These are phyloP conservation scores for Clohesyomyces aquaticus DNA, from an alignment of 495 filamentous ascomycete genomes.

Conservation along the genomic window DNA sequence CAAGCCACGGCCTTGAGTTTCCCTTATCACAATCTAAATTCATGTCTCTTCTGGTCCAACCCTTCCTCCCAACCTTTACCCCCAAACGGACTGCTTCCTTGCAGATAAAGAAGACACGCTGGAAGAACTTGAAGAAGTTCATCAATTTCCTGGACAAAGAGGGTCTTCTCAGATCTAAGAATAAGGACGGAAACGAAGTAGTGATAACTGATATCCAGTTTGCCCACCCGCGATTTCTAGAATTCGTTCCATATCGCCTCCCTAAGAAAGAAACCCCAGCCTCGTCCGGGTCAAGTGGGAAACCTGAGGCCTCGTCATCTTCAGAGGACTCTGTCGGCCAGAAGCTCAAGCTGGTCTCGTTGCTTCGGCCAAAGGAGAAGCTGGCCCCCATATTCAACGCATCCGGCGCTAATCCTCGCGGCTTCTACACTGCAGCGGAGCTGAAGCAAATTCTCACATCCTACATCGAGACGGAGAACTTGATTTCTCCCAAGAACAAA, in stretches of 20 bases:
- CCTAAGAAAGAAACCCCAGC: constrained; percentile 57
- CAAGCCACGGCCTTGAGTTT: constrained; percentile 60
- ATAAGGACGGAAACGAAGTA: constrained; percentile 67
- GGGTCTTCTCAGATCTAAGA: constrained; percentile 65
- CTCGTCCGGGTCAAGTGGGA: constrained; percentile 47
- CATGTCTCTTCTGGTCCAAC: constrained; percentile 67
- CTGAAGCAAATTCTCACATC: constrained; percentile 56
- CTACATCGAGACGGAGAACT: constrained; percentile 56
- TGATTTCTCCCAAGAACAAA: constrained; percentile 60
- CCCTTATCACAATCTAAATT: constrained; percentile 68
- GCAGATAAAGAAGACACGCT: constrained; percentile 74
- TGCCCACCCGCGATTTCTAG: constrained; percentile 55
- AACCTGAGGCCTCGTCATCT: constrained; percentile 49
- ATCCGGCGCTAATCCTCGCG: constrained; percentile 50
- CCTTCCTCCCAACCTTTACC: constrained; percentile 66
- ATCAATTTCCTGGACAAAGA: constrained; percentile 72
- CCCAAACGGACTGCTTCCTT: constrained; percentile 60
- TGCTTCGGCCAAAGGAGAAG: constrained; percentile 61
- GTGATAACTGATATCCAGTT: constrained; percentile 72
- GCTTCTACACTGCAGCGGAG: constrained; percentile 59
- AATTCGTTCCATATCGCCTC: constrained; percentile 67
- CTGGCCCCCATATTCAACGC: constrained; percentile 61
- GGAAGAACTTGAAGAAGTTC: constrained; percentile 76
- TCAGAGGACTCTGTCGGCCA: constrained; percentile 61
- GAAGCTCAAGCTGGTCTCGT: constrained; percentile 57